Evolutionary conservation across 805 yeast species (phyloP), one percentile per base, ranked within the genome.

Genomic region (Pichia exigua): DNA sequence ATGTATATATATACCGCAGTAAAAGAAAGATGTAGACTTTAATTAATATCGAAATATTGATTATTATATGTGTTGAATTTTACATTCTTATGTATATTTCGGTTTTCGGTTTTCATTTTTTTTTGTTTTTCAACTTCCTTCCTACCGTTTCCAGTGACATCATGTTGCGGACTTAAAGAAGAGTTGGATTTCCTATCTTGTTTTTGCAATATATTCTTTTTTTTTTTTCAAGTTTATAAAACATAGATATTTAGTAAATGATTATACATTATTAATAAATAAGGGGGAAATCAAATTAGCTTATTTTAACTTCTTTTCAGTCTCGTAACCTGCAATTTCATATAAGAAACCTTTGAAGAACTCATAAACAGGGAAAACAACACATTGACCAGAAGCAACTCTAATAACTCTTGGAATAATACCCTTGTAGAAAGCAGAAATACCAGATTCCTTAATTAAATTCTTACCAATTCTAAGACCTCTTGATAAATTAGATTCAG

Each of bases 351-450:
- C 79, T 69, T 90, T 85, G 66, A 89, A 86, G 65, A 76, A 85
- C 73, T 92, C 99, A 70, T 92, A 92, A 44, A 94, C 96, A 9
- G 98, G 94, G 73, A 92, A 92, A 18, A 97, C 94, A 52, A 92
- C 98, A 51, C 98, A 97, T 73, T 92, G 99, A 56, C 99, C 99
- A 24, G 99, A 97, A 13, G 99, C 99, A 48, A 92, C 99, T 73
- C 99, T 85, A 95, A 92, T 91, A 61, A 92, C 92, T 74, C 99
- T 85, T 61, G 99, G 99, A 24, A 97, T 90, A 66, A 92, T 92
- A 73, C 99, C 99, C 67, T 92, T 88, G 76, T 92, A 92, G 67
- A 92, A 78, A 42, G 96, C 95, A 50, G 78, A 76, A 59, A 82
- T 73, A 60, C 99, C 99, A 72, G 90, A 96, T 73, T 89, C 95